These are phyloP conservation scores for Fonsecaea pugnacius DNA, from an alignment of 2,329 filamentous ascomycete species.

Conservation along the genomic window DNA sequence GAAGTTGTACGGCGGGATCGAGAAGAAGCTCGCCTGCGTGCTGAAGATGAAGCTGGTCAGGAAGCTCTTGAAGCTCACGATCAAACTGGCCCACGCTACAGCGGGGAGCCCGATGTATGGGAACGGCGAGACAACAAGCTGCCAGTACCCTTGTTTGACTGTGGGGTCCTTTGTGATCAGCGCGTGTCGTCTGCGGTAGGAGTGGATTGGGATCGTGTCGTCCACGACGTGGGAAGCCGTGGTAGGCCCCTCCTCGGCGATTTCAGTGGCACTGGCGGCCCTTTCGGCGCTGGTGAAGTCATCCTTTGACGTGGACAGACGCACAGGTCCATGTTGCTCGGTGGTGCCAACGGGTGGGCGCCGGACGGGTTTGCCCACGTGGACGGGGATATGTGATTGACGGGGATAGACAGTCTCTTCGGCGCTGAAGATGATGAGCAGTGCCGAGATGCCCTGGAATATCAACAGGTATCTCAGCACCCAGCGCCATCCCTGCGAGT, in stretches of 20 bases:
- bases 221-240: neutral
- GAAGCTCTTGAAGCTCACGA: constrained; percentile 9
- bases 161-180: neutral
- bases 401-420: constrained; percentile 40
- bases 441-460: constrained; percentile 40
- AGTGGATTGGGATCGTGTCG: neutral
- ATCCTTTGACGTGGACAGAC: neutral
- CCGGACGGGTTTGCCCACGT: neutral
- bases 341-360: neutral
- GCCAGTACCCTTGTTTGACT: neutral
- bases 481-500: constrained; percentile 44
- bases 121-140: neutral
- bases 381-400: neutral
- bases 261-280: neutral
- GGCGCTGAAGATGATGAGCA: constrained; percentile 41
- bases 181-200: neutral
- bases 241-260: neutral
- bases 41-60: constrained; percentile 2
- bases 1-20: constrained; percentile 15
- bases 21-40: constrained; percentile 14
- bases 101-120: neutral
- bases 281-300: neutral
- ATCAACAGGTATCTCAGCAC: constrained; percentile 45
- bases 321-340: neutral
- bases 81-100: constrained; percentile 7